Conservation (phyloP, 2,329 filamentous ascomycete genomes). For the Fusarium torulosum region DNA sequence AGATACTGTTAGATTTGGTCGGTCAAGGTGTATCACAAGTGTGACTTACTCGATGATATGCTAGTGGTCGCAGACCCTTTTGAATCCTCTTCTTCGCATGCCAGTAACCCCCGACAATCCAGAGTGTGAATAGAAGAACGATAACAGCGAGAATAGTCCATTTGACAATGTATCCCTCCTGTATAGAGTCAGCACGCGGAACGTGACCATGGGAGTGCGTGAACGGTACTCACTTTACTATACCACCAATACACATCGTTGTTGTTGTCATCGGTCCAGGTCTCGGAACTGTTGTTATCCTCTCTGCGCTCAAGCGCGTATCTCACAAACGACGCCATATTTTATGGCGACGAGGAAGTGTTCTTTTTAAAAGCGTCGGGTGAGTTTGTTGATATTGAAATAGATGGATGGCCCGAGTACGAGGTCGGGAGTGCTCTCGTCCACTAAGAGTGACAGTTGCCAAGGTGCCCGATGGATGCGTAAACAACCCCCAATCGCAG, state of each 20-base stretch:
- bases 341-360: conserved; percentile 18
- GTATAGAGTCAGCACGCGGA: conserved; percentile 18
- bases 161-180: conserved; percentile 76
- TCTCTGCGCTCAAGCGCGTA: conserved; percentile 35
- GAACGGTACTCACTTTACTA: conserved; percentile 43
- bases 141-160: conserved; percentile 77
- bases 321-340: conserved; percentile 37
- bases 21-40: conserved; percentile 3
- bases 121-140: conserved; percentile 68
- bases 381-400: conserved; percentile 26
- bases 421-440: conserved; percentile 21
- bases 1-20: conserved; percentile 14
- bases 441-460: conserved; percentile 22
- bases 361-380: conserved; percentile 1
- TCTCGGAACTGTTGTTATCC: conserved; percentile 15
- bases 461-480: conserved; percentile 21
- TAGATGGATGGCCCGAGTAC: conserved; percentile 7
- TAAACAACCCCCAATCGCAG: conserved; percentile 32
- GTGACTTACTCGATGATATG: conserved; percentile 74
- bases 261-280: conserved; percentile 27
- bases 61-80: conserved; percentile 73
- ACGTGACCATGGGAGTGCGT: not conserved
- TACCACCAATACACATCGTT: conserved; percentile 50
- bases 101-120: conserved; percentile 75
- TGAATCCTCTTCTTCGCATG: conserved; percentile 76